Evolutionary conservation across 139 green algal species (phyloP).

Genomic region (Klebsormidium nitens): DNA sequence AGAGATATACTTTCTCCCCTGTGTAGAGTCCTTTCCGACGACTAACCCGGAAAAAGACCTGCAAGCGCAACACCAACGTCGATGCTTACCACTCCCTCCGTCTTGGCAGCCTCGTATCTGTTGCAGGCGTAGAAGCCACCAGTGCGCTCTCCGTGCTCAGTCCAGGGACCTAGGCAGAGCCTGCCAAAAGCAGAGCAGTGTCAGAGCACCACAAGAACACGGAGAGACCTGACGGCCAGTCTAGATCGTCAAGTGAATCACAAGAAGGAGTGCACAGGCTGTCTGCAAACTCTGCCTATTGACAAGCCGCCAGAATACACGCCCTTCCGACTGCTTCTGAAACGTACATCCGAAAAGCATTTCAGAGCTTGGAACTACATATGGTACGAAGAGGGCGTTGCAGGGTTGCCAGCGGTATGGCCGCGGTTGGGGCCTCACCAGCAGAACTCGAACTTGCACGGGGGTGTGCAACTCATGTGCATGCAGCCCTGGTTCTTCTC

Average conservation of each 20-base stretch:
- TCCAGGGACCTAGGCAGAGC: constrained; percentile 74
- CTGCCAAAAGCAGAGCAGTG: constrained; percentile 9
- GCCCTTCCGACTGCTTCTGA: too few species aligned
- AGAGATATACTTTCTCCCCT: too few species aligned
- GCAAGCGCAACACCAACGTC: not conserved
- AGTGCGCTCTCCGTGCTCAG: constrained; percentile 88
- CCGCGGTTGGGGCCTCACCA: constrained; percentile 38
- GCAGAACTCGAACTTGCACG: constrained; percentile 63
- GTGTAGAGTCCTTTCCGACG: too few species aligned
- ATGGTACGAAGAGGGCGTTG: too few species aligned
- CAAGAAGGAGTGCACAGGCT: too few species aligned
- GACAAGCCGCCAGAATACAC: too few species aligned
- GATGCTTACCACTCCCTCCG: constrained; percentile 53
- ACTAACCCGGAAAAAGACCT: not conserved
- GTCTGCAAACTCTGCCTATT: too few species aligned
- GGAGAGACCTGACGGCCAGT: not conserved
- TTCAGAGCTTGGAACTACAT: too few species aligned
- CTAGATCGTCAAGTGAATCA: too few species aligned
- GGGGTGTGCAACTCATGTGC: constrained; percentile 79
- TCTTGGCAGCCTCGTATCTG: constrained; percentile 72
- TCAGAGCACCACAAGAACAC: not conserved
- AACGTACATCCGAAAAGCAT: too few species aligned
- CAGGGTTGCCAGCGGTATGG: not conserved
- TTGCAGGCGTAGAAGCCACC: constrained; percentile 97
- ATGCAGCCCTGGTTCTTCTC: constrained; percentile 86